Conservation (phyloP, 176 grass and related monocot genomes). For the Paspalum vaginatum region DNA sequence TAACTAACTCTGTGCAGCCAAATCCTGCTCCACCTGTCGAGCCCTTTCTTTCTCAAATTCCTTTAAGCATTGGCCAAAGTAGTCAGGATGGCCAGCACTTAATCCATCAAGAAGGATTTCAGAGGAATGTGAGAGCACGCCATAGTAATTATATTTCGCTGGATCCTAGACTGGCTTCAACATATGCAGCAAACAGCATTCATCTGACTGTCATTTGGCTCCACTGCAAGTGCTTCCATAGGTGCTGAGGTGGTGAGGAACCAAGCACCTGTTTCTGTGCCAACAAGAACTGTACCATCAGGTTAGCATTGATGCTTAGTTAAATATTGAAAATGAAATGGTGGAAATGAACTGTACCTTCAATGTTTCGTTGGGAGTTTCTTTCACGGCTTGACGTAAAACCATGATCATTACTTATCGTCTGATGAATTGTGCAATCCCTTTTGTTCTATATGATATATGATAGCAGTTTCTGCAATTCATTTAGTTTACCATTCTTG, state of each 20-base stretch:
- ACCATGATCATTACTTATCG: neutral
- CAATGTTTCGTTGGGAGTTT: neutral
- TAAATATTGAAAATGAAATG: neutral
- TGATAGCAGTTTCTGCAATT: neutral
- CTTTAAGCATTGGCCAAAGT: conserved; percentile 41
- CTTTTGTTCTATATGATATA: conserved; percentile 1
- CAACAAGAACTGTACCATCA: conserved; percentile 39
- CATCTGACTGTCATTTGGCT: conserved; percentile 14
- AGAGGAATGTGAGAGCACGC: conserved; percentile 74
- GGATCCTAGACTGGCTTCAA: conserved; percentile 39
- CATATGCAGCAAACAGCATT: conserved; percentile 29
- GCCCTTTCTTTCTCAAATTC: conserved; percentile 22
- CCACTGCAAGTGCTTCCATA: conserved; percentile 37
- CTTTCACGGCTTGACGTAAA: conserved; percentile 11
- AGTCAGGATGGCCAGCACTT: conserved; percentile 36
- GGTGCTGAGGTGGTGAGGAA: conserved; percentile 41
- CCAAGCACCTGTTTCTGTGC: conserved; percentile 25
- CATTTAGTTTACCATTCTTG: conserved; percentile 20
- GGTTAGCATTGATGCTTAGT: conserved; percentile 40
- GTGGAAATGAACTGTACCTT: neutral
- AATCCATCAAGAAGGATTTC: conserved; percentile 43
- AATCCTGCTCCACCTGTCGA: conserved; percentile 36
- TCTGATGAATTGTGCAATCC: conserved; percentile 9
- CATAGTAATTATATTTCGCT: conserved; percentile 38
- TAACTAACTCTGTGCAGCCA: conserved; percentile 41